Base-by-base conservation (phyloP, 306 rosid genomes). In the Myrica gale region DNA sequence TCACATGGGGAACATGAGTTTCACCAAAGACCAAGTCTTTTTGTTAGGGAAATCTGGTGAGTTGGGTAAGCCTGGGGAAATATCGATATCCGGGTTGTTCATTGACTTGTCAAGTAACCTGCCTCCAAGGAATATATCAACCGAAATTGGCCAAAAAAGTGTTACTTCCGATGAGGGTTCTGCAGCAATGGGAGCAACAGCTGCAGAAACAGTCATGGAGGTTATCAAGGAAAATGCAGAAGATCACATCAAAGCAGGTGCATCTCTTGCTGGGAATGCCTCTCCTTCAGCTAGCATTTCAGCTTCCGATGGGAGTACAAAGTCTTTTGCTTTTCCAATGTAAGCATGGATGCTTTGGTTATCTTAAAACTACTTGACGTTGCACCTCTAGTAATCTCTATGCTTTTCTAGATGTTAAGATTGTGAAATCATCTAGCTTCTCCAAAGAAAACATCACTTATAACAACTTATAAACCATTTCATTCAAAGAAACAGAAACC, bases 1-100 rank as follows among this genome's bases (percentile, higher is more conserved):
- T 73, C 90, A 92, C 71, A 83, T 84, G 91, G 99, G 96, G 23
- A 95, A 89, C 42, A 84, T 78, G 86, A 96, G 99, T 74, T 96
- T 96, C 86, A 87, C 92, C 12, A 86, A 42, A 46, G 99, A 96
- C 3, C 75, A 87, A 15, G 15, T 77, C 52, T 9, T 46, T 7
- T 84, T 77, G 81, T 16, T 79, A 1, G 77, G 82, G 43, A 87
- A 87, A 80, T 87, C 91, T 17, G 91, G 87, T 2, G 91, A 87
- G 76, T 75, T 84, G 50, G 90, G 76, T 44, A 77, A 69, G 44
- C 78, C 80, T 9, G 87, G 86, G 46, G 92, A 89, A 6, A 10
- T 7, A 1, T 7, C 11, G 68, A 51, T 62, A 67, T 7, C 56
- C 11, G 76, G 79, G 68, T 84, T 80, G 1, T 51, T 76, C 6